Conservation (phyloP, 768 basidiomycete species). For the Pleurotus cornucopiae region DNA sequence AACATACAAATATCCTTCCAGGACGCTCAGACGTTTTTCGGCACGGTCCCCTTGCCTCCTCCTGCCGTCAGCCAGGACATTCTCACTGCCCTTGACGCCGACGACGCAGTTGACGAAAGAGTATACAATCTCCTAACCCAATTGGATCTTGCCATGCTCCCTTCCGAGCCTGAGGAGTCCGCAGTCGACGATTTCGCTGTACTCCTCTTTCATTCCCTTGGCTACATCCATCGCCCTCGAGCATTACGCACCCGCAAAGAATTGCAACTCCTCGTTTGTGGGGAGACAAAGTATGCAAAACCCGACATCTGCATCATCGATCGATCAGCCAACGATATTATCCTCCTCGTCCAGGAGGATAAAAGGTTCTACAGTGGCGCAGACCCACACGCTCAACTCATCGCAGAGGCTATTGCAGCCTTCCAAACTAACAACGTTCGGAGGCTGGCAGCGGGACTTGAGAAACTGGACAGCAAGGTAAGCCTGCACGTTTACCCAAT, state of each 20-base stretch:
- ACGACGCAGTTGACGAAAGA: too few relatives aligned
- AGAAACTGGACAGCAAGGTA: too few relatives aligned
- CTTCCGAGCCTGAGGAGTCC: slow-evolving; percentile 13
- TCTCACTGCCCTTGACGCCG: not conserved
- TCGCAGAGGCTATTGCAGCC: slow-evolving; percentile 19
- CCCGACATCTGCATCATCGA: slow-evolving; percentile 29
- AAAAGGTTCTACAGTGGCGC: slow-evolving; percentile 7
- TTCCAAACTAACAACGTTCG: slow-evolving; percentile 13
- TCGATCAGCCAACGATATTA: not conserved
- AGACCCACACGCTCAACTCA: slow-evolving; percentile 16
- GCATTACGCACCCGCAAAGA: slow-evolving; percentile 16
- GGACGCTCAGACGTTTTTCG: slow-evolving; percentile 21
- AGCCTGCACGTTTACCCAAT: too few relatives aligned
- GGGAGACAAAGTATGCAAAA: slow-evolving; percentile 18
- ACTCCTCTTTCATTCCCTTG: slow-evolving; percentile 17
- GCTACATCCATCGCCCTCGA: slow-evolving; percentile 11
- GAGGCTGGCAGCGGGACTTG: too few relatives aligned
- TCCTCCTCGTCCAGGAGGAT: slow-evolving; percentile 21
- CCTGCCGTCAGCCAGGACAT: slow-evolving; percentile 12
- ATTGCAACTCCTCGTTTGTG: slow-evolving; percentile 23
- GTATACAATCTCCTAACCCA: slow-evolving; percentile 14
- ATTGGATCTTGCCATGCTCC: slow-evolving; percentile 22
- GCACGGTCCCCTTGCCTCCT: slow-evolving; percentile 14
- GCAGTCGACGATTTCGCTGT: slow-evolving; percentile 27
- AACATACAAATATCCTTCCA: slow-evolving; percentile 18